phyloP scores from a whole-genome alignment of 208 protist genomes.

The Endotrypanum monterogeii region DNA sequence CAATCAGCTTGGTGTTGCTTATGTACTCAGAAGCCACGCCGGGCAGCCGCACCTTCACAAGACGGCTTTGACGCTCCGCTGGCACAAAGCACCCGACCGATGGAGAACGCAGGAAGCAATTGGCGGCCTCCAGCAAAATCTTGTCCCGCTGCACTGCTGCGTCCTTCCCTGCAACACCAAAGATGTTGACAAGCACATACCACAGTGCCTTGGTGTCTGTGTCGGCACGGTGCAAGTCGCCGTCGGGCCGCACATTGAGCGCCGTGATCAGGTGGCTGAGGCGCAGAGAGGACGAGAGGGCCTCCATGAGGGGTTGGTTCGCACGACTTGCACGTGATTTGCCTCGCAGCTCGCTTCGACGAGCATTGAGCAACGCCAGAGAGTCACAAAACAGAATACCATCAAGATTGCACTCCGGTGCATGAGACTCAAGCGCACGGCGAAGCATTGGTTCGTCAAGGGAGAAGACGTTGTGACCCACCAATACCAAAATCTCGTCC shows the following conservation, averaged over 20 bases:
- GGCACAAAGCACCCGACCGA: slow-evolving; percentile 73
- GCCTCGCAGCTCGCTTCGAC: slow-evolving; percentile 10
- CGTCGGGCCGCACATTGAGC: slow-evolving; percentile 62
- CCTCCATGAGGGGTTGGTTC: slow-evolving; percentile 52
- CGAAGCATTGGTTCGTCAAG: slow-evolving; percentile 88
- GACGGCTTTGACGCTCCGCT: slow-evolving; percentile 35
- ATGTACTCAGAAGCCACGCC: slow-evolving; percentile 59
- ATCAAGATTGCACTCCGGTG: slow-evolving; percentile 39
- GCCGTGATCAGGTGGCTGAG: slow-evolving; percentile 65
- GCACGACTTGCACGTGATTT: slow-evolving; percentile 11
- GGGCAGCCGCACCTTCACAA: slow-evolving; percentile 53
- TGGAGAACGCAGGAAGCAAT: slow-evolving; percentile 58
- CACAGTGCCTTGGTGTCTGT: slow-evolving; percentile 87
- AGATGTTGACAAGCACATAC: slow-evolving; percentile 75
- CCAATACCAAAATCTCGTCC: slow-evolving; percentile 69
- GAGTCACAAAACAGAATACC: slow-evolving; percentile 87
- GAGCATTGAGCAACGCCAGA: slow-evolving; percentile 45
- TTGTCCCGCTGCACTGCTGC: slow-evolving; percentile 47
- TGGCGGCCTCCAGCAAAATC: slow-evolving; percentile 52
- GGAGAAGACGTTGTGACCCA: slow-evolving; percentile 86
- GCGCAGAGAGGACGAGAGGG: slow-evolving; percentile 64
- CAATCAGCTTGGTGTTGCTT: slow-evolving; percentile 33
- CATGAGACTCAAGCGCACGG: slow-evolving; percentile 51
- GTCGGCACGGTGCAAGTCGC: slow-evolving; percentile 79
- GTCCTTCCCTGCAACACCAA: slow-evolving; percentile 38